A percentile compares a stretch with the other conserved stretches of the same genome.
Conservation (phyloP, 2,329 filamentous ascomycete species). For the Seiridium cupressi region DNA sequence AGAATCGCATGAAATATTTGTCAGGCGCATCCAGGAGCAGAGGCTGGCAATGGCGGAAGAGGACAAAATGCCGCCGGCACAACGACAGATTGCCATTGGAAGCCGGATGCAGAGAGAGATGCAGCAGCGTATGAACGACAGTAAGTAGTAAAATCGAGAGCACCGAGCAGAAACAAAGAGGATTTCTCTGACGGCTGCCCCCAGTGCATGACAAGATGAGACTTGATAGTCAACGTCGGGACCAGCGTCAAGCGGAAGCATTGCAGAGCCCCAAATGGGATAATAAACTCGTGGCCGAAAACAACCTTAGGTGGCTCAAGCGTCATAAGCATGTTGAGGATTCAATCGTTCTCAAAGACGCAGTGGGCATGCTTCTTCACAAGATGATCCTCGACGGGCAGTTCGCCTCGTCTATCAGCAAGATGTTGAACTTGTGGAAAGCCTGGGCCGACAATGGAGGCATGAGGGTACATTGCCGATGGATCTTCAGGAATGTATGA, state of each 20-base stretch:
- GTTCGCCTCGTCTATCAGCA: slow-evolving; percentile 38
- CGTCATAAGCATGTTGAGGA: slow-evolving; percentile 21
- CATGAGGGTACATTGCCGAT: slow-evolving; percentile 50
- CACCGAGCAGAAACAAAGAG: too few species aligned
- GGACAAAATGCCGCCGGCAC: slow-evolving; percentile 37
- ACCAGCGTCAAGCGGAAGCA: slow-evolving; percentile 47
- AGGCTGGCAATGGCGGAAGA: slow-evolving; percentile 42
- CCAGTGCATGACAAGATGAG: slow-evolving; percentile 41
- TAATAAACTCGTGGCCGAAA: slow-evolving; percentile 41
- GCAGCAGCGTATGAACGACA: slow-evolving; percentile 43
- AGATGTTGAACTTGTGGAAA: slow-evolving; percentile 51
- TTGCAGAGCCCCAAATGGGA: slow-evolving; percentile 54
- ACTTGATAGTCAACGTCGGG: slow-evolving; percentile 37
- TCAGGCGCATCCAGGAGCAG: slow-evolving; percentile 37
- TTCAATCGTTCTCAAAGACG: slow-evolving; percentile 33
- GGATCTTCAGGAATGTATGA: slow-evolving; percentile 54
- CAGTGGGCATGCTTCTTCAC: slow-evolving; percentile 46
- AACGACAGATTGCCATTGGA: slow-evolving; percentile 38
- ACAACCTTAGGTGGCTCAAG: slow-evolving; percentile 44
- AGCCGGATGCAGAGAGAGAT: slow-evolving; percentile 40
- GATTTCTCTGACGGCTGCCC: too few species aligned
- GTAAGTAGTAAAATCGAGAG: slow-evolving; percentile 29
- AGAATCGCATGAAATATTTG: slow-evolving; percentile 31
- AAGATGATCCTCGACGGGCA: slow-evolving; percentile 49
- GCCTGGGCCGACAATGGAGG: slow-evolving; percentile 54